phyloP scores from a whole-genome alignment of 1,139 yeast genomes.

The Waltiozyma sp. region DNA sequence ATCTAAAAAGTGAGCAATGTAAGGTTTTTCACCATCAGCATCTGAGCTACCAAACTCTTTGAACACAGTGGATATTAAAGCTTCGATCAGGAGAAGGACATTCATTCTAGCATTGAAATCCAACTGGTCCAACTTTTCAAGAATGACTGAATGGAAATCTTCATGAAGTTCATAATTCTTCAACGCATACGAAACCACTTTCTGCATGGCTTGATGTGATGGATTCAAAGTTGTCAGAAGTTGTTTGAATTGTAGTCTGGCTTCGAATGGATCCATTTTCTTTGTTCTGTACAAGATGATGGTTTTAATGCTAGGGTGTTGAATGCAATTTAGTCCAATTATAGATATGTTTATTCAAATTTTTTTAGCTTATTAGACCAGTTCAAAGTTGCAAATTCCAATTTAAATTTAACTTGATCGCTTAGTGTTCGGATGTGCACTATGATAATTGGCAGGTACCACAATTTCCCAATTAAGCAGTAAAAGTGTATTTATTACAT shows the following conservation, averaged over 20 bases:
- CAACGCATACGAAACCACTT: conserved; percentile 50
- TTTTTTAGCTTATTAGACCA: too few species aligned
- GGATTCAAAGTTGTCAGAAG: conserved; percentile 53
- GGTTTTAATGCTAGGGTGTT: too few species aligned
- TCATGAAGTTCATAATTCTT: conserved; percentile 53
- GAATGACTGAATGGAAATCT: conserved; percentile 58
- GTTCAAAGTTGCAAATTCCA: not conserved
- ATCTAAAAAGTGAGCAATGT: conserved; percentile 25
- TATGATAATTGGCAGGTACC: too few species aligned
- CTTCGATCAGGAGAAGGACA: conserved; percentile 58
- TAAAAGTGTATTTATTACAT: not conserved
- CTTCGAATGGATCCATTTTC: conserved; percentile 70
- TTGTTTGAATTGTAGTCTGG: conserved; percentile 57
- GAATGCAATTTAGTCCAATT: too few species aligned
- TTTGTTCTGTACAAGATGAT: too few species aligned
- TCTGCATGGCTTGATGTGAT: conserved; percentile 41
- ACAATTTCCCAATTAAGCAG: conserved; percentile 11
- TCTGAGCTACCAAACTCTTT: not conserved
- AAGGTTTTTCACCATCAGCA: conserved; percentile 5
- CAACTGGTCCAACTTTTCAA: conserved; percentile 48
- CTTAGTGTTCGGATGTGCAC: conserved; percentile 6
- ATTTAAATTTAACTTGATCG: not conserved
- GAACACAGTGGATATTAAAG: conserved; percentile 29
- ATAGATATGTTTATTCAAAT: too few species aligned
- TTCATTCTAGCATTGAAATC: conserved; percentile 57